Evolutionary conservation across 1,284 basidiomycete species (phyloP).

Genomic region (Pterula multifida): DNA sequence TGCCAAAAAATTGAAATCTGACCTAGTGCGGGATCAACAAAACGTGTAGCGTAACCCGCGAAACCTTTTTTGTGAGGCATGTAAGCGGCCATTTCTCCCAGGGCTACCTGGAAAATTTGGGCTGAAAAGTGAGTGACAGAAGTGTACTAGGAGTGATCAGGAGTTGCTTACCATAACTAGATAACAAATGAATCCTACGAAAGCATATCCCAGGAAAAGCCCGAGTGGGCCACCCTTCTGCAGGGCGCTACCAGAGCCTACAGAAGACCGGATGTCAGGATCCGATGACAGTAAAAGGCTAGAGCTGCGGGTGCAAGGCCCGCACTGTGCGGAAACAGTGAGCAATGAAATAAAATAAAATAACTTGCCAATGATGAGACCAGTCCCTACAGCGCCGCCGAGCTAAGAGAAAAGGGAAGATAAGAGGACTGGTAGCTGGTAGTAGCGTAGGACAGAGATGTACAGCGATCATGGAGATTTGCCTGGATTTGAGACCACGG

Average conservation of each 20-base stretch:
- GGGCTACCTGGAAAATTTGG: conserved; percentile 14
- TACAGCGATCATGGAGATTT: conserved; percentile 64
- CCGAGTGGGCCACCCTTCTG: conserved; percentile 41
- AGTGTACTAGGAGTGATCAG: too few species aligned
- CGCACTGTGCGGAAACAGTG: neutral
- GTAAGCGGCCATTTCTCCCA: conserved; percentile 46
- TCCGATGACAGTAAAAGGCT: conserved; percentile 14
- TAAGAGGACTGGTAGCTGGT: conserved; percentile 1
- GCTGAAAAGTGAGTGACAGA: neutral
- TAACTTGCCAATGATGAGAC: conserved; percentile 54
- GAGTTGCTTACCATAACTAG: conserved; percentile 29
- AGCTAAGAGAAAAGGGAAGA: conserved; percentile 22
- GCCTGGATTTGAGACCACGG: conserved; percentile 51
- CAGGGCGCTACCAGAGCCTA: conserved; percentile 35
- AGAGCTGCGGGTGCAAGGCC: conserved; percentile 12
- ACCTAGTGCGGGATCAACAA: conserved; percentile 39
- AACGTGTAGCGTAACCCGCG: conserved; percentile 38
- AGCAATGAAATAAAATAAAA: neutral
- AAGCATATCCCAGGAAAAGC: conserved; percentile 37
- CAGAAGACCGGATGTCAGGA: neutral
- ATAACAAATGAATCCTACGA: conserved; percentile 45
- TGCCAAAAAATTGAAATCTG: conserved; percentile 10
- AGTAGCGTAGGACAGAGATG: conserved; percentile 11
- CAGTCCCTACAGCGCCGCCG: conserved; percentile 56
- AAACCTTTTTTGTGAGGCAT: conserved; percentile 45